Evolutionary conservation across 2,329 filamentous ascomycete species (phyloP).

Genomic region (Neonectria punicea): DNA sequence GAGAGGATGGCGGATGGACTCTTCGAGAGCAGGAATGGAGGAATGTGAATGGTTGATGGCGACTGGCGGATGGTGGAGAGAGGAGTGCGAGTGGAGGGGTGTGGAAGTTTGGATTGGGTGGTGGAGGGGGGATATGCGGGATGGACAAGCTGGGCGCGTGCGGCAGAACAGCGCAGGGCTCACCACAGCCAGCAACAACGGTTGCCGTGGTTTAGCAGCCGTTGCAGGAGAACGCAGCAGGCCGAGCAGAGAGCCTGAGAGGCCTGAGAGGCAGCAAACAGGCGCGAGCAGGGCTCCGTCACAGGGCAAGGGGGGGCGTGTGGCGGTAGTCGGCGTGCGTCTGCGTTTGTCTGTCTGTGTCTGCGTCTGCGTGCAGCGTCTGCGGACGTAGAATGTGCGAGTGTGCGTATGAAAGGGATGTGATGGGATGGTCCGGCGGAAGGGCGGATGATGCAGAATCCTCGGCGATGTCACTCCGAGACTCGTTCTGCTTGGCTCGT

Average conservation of each 20-base stretch:
- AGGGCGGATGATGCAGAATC: constrained; percentile 36
- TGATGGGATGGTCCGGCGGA: constrained; percentile 5
- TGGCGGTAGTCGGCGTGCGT: constrained; percentile 15
- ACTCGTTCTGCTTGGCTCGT: constrained; percentile 7
- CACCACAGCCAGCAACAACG: constrained; percentile 24
- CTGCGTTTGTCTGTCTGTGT: constrained; percentile 19
- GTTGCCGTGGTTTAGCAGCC: constrained; percentile 1
- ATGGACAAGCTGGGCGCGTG: constrained; percentile 41
- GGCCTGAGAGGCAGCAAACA: constrained; percentile 23
- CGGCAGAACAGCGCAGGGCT: constrained; percentile 27
- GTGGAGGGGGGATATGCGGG: constrained; percentile 34
- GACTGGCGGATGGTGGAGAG: constrained; percentile 28
- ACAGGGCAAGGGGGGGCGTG: constrained; percentile 28
- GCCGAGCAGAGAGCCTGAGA: not conserved
- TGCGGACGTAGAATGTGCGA: not conserved
- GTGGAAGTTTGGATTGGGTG: constrained; percentile 31
- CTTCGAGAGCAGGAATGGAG: constrained; percentile 27
- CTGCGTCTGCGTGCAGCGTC: constrained; percentile 1
- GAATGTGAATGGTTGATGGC: constrained; percentile 15
- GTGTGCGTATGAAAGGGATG: constrained; percentile 36
- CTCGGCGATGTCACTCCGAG: constrained; percentile 35
- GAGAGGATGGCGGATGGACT: constrained; percentile 16
- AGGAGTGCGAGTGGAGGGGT: constrained; percentile 33
- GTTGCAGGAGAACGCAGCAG: constrained; percentile 10
- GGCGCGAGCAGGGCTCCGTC: constrained; percentile 33